Evolutionary conservation across 139 green algal species (phyloP).

Genomic region (Pleodorina starrii): DNA sequence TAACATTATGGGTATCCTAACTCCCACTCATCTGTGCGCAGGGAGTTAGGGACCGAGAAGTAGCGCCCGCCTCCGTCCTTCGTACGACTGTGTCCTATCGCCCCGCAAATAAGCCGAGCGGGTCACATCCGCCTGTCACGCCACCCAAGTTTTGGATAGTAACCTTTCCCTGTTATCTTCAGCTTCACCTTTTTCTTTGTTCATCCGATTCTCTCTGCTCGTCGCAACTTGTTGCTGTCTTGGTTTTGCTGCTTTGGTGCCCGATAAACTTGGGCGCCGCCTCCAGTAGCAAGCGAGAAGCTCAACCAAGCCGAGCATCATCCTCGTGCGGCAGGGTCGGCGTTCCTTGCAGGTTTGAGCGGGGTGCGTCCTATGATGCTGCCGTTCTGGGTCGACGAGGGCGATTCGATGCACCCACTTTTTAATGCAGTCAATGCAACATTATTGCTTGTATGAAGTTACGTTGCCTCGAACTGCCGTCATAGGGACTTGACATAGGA

Average conservation of each 20-base stretch:
- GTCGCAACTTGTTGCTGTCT: slow-evolving; percentile 16
- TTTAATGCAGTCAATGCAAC: not conserved
- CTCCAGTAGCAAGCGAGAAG: not conserved
- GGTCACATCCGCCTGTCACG: slow-evolving; percentile 37
- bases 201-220: not conserved
- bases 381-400: slow-evolving; percentile 27
- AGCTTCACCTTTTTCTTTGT: not conserved
- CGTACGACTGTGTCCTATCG: slow-evolving; percentile 21
- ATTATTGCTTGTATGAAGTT: not conserved
- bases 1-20: slow-evolving; percentile 25
- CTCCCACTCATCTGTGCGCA: not conserved
- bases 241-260: not conserved
- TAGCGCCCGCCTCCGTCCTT: not conserved
- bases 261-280: not conserved
- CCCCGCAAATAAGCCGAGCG: slow-evolving; percentile 30
- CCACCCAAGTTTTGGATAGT: slow-evolving; percentile 29
- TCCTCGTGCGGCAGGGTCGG: slow-evolving; percentile 47
- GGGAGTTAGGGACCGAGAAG: slow-evolving; percentile 32
- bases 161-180: not conserved
- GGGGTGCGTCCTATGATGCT: slow-evolving; percentile 9
- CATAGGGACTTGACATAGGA: not conserved
- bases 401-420: slow-evolving; percentile 8
- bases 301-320: slow-evolving; percentile 50
- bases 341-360: slow-evolving; percentile 45
- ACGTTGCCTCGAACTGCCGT: no score